Conservation (phyloP, 2,329 filamentous ascomycete species). For the Colletotrichum endophyticum region DNA sequence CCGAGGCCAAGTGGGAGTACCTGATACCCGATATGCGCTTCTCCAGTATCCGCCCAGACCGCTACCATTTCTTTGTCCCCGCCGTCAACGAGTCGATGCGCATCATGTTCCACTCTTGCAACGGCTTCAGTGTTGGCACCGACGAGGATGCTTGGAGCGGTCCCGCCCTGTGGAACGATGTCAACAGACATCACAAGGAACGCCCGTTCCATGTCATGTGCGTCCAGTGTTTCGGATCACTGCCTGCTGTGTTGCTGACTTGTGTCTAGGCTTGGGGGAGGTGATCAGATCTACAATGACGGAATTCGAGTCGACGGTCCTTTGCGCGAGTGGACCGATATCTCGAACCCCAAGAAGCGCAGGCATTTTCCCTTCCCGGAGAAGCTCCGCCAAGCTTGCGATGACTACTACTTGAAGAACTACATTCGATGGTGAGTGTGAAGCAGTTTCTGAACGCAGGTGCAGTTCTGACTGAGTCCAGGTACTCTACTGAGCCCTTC, state of each 20-base stretch:
- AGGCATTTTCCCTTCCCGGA: slow-evolving; percentile 78
- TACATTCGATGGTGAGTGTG: slow-evolving; percentile 72
- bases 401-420: slow-evolving; percentile 89
- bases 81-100: slow-evolving; percentile 88
- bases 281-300: slow-evolving; percentile 97
- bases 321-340: slow-evolving; percentile 80
- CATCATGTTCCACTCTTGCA: slow-evolving; percentile 98
- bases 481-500: slow-evolving; percentile 82
- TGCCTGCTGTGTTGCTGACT: slow-evolving; percentile 21
- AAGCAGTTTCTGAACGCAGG: slow-evolving; percentile 29
- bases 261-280: slow-evolving; percentile 76
- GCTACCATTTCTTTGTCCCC: slow-evolving; percentile 84
- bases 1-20: slow-evolving; percentile 82
- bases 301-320: slow-evolving; percentile 86
- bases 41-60: slow-evolving; percentile 58
- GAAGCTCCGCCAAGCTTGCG: slow-evolving; percentile 80
- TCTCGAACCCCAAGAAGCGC: slow-evolving; percentile 83
- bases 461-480: slow-evolving; percentile 57
- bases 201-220: slow-evolving; percentile 90
- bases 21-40: slow-evolving; percentile 70
- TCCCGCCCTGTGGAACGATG: slow-evolving; percentile 94
- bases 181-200: slow-evolving; percentile 79
- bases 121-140: slow-evolving; percentile 90
- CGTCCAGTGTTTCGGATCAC: slow-evolving; percentile 30
- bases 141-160: slow-evolving; percentile 88